Conservation (phyloP, 768 basidiomycete species). For the Phylloporus arenicola region DNA sequence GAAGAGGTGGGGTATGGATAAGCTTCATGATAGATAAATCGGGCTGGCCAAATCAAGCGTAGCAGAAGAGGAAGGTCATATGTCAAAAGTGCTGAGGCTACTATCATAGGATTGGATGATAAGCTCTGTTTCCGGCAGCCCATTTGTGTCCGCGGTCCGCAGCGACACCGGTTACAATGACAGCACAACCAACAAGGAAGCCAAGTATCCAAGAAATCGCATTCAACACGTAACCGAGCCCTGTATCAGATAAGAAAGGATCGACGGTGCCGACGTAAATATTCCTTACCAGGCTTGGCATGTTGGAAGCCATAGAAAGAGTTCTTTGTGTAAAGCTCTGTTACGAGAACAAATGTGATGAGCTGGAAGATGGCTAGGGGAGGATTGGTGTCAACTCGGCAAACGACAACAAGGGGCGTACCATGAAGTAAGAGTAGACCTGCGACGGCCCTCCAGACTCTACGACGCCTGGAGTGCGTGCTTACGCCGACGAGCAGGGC, state of each 20-base stretch:
- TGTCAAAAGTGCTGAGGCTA: not conserved
- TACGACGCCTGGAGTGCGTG: conserved; percentile 65
- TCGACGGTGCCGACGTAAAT: not conserved
- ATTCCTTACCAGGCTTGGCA: conserved; percentile 52
- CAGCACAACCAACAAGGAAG: conserved; percentile 45
- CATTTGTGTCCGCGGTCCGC: conserved; percentile 49
- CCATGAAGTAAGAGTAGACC: conserved; percentile 60
- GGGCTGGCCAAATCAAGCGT: not conserved
- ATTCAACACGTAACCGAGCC: conserved; percentile 55
- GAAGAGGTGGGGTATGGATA: conserved; percentile 10
- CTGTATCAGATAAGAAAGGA: conserved; percentile 32
- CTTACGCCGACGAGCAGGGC: conserved; percentile 64
- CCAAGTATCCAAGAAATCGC: conserved; percentile 57
- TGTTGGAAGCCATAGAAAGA: conserved; percentile 48
- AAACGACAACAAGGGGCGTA: conserved; percentile 15
- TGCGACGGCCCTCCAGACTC: conserved; percentile 73
- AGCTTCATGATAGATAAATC: not conserved
- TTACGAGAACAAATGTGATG: conserved; percentile 56
- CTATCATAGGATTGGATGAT: conserved; percentile 33
- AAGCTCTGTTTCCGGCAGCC: conserved; percentile 74
- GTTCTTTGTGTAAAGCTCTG: conserved; percentile 48
- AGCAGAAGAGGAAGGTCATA: not conserved
- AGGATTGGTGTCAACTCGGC: not conserved
- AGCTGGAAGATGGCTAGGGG: conserved; percentile 53
- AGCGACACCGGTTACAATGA: conserved; percentile 57